These are phyloP conservation scores for Priceomyces haplophilus DNA, from an alignment of 805 yeast genomes.

Conservation along the genomic window DNA sequence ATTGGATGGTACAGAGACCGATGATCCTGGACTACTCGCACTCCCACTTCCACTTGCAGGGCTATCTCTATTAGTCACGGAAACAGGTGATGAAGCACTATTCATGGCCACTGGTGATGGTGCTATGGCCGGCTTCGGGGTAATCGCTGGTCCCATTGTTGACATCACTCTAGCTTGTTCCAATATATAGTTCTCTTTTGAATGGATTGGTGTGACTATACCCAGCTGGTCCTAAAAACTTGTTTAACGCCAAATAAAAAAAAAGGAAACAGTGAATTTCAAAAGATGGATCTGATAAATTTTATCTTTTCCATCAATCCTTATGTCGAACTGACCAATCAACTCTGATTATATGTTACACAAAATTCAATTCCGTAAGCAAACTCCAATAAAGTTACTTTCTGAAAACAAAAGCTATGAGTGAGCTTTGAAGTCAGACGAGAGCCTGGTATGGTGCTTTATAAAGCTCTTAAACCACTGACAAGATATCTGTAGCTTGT, in stretches of 20 bases:
- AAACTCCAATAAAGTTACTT: not conserved
- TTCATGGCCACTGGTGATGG: conserved; percentile 17
- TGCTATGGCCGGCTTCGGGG: conserved; percentile 17
- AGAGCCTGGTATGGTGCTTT: not conserved
- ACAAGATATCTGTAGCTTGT: no score
- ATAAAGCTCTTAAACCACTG: no score
- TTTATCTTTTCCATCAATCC: conserved; percentile 31
- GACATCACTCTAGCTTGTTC: conserved; percentile 9
- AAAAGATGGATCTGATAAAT: conserved; percentile 15
- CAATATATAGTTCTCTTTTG: not conserved
- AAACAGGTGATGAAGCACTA: conserved; percentile 9
- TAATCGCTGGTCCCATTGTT: conserved; percentile 16
- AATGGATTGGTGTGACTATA: not conserved
- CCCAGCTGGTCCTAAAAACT: not conserved
- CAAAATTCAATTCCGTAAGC: not conserved
- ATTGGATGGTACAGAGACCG: conserved; percentile 7
- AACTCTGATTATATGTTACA: not conserved
- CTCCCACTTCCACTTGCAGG: conserved; percentile 1
- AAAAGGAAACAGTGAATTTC: not conserved
- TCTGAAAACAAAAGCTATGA: not conserved
- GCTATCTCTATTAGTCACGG: conserved; percentile 10
- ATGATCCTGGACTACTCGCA: conserved; percentile 11
- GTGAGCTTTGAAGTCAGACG: not conserved
- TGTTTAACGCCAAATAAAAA: not conserved
- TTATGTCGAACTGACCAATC: conserved; percentile 1